Evolutionary conservation across 2,329 filamentous ascomycete species (phyloP), one percentile per base, ranked within the genome.

Genomic region (Penicillium sp.): DNA sequence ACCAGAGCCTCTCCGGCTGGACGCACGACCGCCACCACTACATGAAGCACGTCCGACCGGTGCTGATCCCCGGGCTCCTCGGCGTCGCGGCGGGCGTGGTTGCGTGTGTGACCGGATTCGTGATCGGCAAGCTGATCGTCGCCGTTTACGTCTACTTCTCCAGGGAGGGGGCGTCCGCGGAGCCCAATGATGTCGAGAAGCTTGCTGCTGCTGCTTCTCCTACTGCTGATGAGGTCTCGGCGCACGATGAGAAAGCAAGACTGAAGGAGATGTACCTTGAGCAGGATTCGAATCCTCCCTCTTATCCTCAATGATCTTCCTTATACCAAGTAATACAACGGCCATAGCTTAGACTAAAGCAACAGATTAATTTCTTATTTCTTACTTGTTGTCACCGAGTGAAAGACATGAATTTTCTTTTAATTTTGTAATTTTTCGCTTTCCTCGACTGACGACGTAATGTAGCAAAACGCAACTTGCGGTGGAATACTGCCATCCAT

Each of bases 21-120:
- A 63, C 68, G 35, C 60, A 64, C 15, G 61, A 69, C 49, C 63
- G 58, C 45, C 52, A 64, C 45, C 54, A 64, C 30, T 71, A 77
- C 56, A 53, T 73, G 30, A 68, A 69, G 44, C 60, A 74, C 2
- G 64, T 78, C 6, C 72, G 74, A 3, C 73, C 76, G 17, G 74
- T 78, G 11, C 66, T 80, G 23, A 65, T 80, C n/a, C 78, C 78
- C 3, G 73, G 73, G 9, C 60, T 80, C 2, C 64, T 79, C 5
- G 78, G 78, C 7, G 67, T 78, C 3, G 68, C 70, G 2, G 75
- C 76, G 5, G 78, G 77, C 26, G 60, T 80, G 23, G 59, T 75
- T 9, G 76, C 76, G 19, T 78, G 75, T 54, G 64, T 77, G 30
- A 51, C 78, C 1, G 78, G 78, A 19, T 79, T 79, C 65, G 49